Evolutionary conservation across 2,329 filamentous ascomycete species (phyloP).

Genomic region (Chaetomiaceae sp.): DNA sequence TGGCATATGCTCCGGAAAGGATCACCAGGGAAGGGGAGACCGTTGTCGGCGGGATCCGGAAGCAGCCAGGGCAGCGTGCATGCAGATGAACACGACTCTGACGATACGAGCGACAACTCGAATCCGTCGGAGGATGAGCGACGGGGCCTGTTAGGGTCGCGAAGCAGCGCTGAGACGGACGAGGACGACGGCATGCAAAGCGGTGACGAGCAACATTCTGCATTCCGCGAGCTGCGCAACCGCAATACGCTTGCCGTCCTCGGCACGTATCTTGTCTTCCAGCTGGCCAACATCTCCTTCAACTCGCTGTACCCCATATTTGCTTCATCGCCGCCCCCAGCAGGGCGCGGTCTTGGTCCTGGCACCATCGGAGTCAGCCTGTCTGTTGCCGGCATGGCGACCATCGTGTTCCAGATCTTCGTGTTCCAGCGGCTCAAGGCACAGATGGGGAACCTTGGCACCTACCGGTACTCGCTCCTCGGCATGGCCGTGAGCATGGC

Average conservation of each 20-base stretch:
- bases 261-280: constrained; percentile 83
- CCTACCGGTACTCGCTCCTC: constrained; percentile 71
- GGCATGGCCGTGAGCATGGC: constrained; percentile 78
- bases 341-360: constrained; percentile 68
- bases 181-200: constrained; percentile 36
- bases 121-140: constrained; percentile 9
- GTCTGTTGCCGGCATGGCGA: constrained; percentile 75
- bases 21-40: constrained; percentile 17
- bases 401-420: constrained; percentile 84
- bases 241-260: constrained; percentile 77
- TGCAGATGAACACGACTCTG: constrained; percentile 14
- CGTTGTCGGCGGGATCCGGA: neutral
- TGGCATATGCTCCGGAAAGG: neutral
- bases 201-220: constrained; percentile 38
- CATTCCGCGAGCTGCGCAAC: constrained; percentile 59
- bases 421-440: constrained; percentile 74
- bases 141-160: constrained; percentile 12
- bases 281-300: constrained; percentile 89
- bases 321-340: constrained; percentile 65
- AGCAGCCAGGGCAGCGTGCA: neutral
- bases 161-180: constrained; percentile 17
- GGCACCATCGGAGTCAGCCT: constrained; percentile 79
- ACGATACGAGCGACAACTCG: constrained; percentile 18
- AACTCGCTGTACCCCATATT: constrained; percentile 96
- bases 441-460: constrained; percentile 75